phyloP scores from a whole-genome alignment of 176 grass and related monocot genomes.

The Dendrocalamus sinicus region DNA sequence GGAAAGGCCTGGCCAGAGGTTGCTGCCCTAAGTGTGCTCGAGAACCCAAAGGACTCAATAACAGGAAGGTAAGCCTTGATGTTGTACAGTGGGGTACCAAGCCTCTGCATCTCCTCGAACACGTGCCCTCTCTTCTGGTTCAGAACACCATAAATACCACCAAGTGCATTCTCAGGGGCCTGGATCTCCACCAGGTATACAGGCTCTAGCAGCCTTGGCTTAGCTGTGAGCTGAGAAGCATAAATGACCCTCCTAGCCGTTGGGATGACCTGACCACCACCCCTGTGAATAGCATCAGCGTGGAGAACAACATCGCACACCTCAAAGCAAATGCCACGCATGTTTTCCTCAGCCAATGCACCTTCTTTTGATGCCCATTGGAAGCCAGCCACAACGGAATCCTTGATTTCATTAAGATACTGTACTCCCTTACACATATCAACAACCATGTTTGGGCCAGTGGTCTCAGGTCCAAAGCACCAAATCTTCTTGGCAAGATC shows the following conservation, averaged over 20 bases:
- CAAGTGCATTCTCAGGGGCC: constrained; percentile 73
- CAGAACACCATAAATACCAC: constrained; percentile 75
- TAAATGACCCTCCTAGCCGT: constrained; percentile 81
- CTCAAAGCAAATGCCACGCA: constrained; percentile 84
- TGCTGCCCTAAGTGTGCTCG: constrained; percentile 48
- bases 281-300: constrained; percentile 87
- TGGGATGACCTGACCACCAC: constrained; percentile 81
- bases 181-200: constrained; percentile 90
- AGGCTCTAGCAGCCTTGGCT: constrained; percentile 84
- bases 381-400: constrained; percentile 88
- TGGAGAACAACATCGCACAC: constrained; percentile 89
- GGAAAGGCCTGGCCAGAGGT: constrained; percentile 75
- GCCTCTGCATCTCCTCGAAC: constrained; percentile 73
- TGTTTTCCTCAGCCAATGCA: constrained; percentile 77
- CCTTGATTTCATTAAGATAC: constrained; percentile 90
- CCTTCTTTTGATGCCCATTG: constrained; percentile 92
- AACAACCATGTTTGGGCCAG: constrained; percentile 83
- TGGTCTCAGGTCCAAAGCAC: constrained; percentile 91
- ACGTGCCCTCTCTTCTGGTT: constrained; percentile 79
- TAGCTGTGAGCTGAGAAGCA: constrained; percentile 76
- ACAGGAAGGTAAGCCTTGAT: constrained; percentile 86
- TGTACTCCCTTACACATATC: constrained; percentile 97
- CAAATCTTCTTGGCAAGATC: constrained; percentile 92
- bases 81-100: constrained; percentile 68
- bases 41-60: constrained; percentile 63